These are phyloP conservation scores for Excoecaria cochinchinensis DNA, from an alignment of 345 rosid genomes.

Conservation along the genomic window DNA sequence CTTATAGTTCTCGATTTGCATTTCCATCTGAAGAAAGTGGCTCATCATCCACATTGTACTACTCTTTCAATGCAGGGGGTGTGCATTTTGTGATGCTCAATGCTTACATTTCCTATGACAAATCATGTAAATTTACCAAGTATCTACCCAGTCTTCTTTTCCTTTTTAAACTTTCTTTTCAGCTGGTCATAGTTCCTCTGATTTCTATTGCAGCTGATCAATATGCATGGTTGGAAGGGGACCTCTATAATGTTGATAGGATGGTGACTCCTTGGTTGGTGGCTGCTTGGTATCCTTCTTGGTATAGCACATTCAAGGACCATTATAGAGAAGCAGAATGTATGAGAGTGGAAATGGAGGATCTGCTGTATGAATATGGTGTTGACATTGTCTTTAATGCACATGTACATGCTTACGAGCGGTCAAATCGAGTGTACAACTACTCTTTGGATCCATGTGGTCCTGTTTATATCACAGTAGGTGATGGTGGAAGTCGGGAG, in stretches of 20 bases:
- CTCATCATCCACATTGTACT: conserved; percentile 69
- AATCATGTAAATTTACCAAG: conserved; percentile 45
- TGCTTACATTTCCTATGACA: conserved; percentile 57
- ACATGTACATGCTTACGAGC: conserved; percentile 91
- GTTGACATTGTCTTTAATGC: conserved; percentile 84
- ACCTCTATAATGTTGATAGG: conserved; percentile 57
- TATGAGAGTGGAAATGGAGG: conserved; percentile 82
- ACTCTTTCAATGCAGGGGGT: conserved; percentile 93
- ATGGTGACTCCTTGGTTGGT: conserved; percentile 82
- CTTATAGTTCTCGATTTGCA: conserved; percentile 80
- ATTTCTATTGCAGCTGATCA: conserved; percentile 59
- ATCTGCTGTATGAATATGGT: conserved; percentile 49
- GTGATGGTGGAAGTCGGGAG: conserved; percentile 75
- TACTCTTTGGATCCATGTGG: conserved; percentile 78
- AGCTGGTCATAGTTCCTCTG: conserved; percentile 2
- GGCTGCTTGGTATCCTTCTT: conserved; percentile 77
- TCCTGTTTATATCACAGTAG: conserved; percentile 64
- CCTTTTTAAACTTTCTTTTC: neutral
- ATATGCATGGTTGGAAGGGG: conserved; percentile 74
- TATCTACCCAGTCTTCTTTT: neutral
- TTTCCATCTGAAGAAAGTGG: conserved; percentile 74
- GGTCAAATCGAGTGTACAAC: conserved; percentile 83
- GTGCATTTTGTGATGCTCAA: conserved; percentile 85
- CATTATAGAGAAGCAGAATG: conserved; percentile 88
- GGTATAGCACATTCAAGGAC: conserved; percentile 78